phyloP scores from a whole-genome alignment of 805 yeast genomes.

The Lachancea quebecensis region DNA sequence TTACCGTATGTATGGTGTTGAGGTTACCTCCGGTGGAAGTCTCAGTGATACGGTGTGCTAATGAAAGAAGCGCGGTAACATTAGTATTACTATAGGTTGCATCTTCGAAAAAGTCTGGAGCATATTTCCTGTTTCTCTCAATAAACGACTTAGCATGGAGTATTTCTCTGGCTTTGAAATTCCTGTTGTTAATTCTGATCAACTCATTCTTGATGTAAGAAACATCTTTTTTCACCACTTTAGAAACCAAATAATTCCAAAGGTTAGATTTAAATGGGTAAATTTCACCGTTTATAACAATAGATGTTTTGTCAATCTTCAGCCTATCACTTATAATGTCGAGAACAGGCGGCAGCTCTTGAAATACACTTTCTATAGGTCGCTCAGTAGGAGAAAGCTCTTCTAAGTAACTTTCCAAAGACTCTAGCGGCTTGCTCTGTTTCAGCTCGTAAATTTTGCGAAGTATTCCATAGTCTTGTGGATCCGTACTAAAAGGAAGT shows the following conservation, averaged over 20 bases:
- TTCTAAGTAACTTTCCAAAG: conserved; percentile 17
- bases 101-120: conserved; percentile 40
- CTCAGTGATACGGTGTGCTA: conserved; percentile 20
- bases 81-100: conserved; percentile 29
- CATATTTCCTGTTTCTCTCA: conserved; percentile 42
- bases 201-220: conserved; percentile 18
- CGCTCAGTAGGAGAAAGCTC: conserved; percentile 10
- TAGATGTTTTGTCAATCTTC: conserved; percentile 41
- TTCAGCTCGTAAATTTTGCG: conserved; percentile 24
- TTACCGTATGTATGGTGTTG: conserved; percentile 34
- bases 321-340: conserved; percentile 31
- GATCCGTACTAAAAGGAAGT: conserved; percentile 43
- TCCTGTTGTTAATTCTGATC: conserved; percentile 9
- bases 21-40: conserved; percentile 14
- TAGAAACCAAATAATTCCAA: conserved; percentile 51
- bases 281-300: conserved; percentile 71
- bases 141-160: conserved; percentile 26
- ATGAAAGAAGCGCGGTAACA: conserved; percentile 12
- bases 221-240: conserved; percentile 50
- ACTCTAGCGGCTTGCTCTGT: conserved; percentile 8
- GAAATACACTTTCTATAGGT: conserved; percentile 7
- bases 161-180: conserved; percentile 20
- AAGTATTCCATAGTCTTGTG: conserved; percentile 14
- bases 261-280: conserved; percentile 39
- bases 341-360: conserved; percentile 13